These are phyloP conservation scores for Phytopythium sindhum DNA, from an alignment of 352 stramenopile species.

Conservation along the genomic window DNA sequence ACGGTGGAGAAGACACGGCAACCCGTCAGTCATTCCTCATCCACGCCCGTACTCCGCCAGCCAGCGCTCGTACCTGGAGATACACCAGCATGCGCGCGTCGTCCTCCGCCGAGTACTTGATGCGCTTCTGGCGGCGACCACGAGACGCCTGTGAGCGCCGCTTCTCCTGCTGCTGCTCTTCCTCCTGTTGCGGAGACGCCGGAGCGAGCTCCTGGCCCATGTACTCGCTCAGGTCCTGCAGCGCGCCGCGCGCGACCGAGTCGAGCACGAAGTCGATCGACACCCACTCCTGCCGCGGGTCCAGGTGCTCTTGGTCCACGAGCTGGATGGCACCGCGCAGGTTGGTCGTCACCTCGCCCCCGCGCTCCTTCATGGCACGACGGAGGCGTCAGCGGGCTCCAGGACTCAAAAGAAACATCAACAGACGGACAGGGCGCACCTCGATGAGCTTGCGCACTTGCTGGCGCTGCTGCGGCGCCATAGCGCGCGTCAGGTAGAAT, in stretches of 20 bases:
- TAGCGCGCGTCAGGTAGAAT: slow-evolving; percentile 36
- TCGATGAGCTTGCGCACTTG: slow-evolving; percentile 25
- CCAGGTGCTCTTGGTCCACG: slow-evolving; percentile 30
- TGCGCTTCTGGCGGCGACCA: slow-evolving; percentile 4
- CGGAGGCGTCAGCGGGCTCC: no score
- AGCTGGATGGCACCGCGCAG: slow-evolving; percentile 26
- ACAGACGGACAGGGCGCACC: slow-evolving; percentile 1
- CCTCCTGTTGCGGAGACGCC: neutral
- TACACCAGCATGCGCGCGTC: slow-evolving; percentile 52
- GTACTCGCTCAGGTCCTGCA: slow-evolving; percentile 35
- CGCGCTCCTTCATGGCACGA: no score
- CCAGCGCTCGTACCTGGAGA: slow-evolving; percentile 15
- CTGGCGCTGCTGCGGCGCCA: slow-evolving; percentile 18
- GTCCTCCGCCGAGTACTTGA: slow-evolving; percentile 36
- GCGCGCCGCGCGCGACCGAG: slow-evolving; percentile 27
- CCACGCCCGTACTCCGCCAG: neutral
- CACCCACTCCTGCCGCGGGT: slow-evolving; percentile 29
- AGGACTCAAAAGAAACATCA: neutral
- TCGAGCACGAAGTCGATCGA: slow-evolving; percentile 47
- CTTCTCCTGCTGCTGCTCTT: neutral
- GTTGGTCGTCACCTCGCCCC: slow-evolving; percentile 21
- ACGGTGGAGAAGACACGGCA: no score
- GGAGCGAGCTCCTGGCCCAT: slow-evolving; percentile 18
- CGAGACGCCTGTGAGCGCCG: neutral
- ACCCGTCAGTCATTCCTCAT: neutral